Percentiles rank a stretch among this genome's conserved stretches.
Evolutionary conservation across 106 monocot species (phyloP).

Genomic region (Allium cepa): DNA sequence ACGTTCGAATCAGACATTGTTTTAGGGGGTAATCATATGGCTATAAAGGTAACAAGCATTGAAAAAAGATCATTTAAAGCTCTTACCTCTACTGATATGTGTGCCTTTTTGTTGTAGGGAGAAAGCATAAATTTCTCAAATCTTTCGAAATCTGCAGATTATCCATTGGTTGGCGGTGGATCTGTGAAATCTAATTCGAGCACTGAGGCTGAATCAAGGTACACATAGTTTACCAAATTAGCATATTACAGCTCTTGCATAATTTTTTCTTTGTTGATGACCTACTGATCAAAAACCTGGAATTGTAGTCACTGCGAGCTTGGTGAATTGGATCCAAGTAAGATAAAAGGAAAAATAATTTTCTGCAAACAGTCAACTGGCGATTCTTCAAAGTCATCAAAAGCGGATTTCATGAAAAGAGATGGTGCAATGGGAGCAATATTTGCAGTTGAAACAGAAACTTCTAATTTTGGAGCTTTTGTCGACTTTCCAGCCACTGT

Average conservation of each 20-base stretch:
- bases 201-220: conserved; percentile 14
- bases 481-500: conserved; percentile 34
- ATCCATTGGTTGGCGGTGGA: conserved; percentile 49
- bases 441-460: conserved; percentile 27
- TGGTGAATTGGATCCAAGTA: conserved; percentile 30
- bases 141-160: conserved; percentile 39
- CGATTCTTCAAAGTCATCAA: conserved; percentile 14
- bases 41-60: conserved; percentile 26
- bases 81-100: too few species aligned
- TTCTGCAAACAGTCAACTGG: conserved; percentile 36
- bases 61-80: too few species aligned
- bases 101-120: conserved; percentile 28
- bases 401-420: conserved; percentile 18
- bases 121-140: conserved; percentile 76
- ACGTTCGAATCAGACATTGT: conserved; percentile 57
- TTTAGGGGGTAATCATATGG: conserved; percentile 37
- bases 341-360: conserved; percentile 66
- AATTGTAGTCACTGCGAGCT: conserved; percentile 53
- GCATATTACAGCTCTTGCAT: too few species aligned
- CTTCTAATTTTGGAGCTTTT: conserved; percentile 22
- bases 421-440: conserved; percentile 50
- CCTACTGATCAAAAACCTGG: background rate
- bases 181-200: conserved; percentile 47
- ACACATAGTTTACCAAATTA: too few species aligned
- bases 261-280: background rate